Percentiles rank a stretch among this genome's conserved stretches.
Evolutionary conservation across 305 asterid genomes (phyloP).

Genomic region (Fraxinus latifolia): DNA sequence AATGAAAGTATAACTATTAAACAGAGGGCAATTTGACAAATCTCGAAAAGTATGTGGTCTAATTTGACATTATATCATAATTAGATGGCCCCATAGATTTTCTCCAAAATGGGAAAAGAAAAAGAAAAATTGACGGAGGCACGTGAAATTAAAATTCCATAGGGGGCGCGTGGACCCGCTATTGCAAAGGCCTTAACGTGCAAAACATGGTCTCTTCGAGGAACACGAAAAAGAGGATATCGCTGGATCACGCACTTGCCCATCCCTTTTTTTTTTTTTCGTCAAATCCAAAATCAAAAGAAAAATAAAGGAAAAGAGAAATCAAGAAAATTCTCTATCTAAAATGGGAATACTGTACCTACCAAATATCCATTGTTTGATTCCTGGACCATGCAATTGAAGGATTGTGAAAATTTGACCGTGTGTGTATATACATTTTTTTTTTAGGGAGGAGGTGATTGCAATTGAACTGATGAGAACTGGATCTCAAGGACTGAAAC

Average conservation of each 20-base stretch:
- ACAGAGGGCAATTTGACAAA: background rate
- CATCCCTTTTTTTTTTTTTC: too few relatives aligned
- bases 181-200: background rate
- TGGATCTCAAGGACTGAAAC: slow-evolving; percentile 46
- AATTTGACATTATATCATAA: background rate
- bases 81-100: background rate
- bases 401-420: slow-evolving; percentile 25
- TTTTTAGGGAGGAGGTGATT: slow-evolving; percentile 29
- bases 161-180: background rate
- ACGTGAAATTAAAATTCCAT: background rate
- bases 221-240: background rate
- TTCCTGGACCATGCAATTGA: slow-evolving; percentile 25
- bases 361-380: slow-evolving; percentile 23
- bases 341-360: slow-evolving; percentile 24
- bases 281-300: background rate
- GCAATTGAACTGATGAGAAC: slow-evolving; percentile 39
- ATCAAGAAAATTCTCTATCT: background rate
- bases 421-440: slow-evolving; percentile 11
- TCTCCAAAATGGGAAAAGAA: background rate
- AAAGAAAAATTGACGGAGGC: background rate
- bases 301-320: background rate
- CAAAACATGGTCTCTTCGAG: background rate
- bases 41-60: background rate
- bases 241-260: background rate
- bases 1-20: too few relatives aligned